Percentiles rank a stretch among this genome's conserved stretches.
Conservation (phyloP, 495 filamentous ascomycete genomes). For the Penicillium flavigenum region DNA sequence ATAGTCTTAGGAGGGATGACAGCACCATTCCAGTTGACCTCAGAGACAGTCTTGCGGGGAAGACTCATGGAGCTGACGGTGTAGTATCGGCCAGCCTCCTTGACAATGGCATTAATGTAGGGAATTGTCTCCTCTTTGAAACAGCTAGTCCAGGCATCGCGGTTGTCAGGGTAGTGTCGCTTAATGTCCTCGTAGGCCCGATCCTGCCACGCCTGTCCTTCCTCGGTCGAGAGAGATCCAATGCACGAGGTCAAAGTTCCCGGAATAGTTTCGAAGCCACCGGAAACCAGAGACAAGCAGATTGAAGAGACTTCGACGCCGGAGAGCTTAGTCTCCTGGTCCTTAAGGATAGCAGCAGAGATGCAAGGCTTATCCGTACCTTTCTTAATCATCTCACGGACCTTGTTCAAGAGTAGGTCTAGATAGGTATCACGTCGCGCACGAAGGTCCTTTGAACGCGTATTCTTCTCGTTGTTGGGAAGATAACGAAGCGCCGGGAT, state of each 20-base stretch:
- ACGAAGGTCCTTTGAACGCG: slow-evolving; percentile 45
- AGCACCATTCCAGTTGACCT: slow-evolving; percentile 55
- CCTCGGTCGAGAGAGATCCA: slow-evolving; percentile 46
- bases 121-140: slow-evolving; percentile 49
- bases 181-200: slow-evolving; percentile 56
- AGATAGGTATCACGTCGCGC: slow-evolving; percentile 48
- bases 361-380: slow-evolving; percentile 56
- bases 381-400: slow-evolving; percentile 47
- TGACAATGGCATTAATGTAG: slow-evolving; percentile 51
- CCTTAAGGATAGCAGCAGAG: slow-evolving; percentile 50
- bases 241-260: slow-evolving; percentile 49
- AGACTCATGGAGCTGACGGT: slow-evolving; percentile 55
- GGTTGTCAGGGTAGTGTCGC: slow-evolving; percentile 43
- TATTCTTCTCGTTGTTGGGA: slow-evolving; percentile 50
- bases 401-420: slow-evolving; percentile 46
- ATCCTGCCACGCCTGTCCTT: slow-evolving; percentile 52
- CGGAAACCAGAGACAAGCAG: slow-evolving; percentile 51
- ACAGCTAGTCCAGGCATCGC: slow-evolving; percentile 49
- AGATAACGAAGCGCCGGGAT: slow-evolving; percentile 47
- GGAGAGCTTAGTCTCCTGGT: slow-evolving; percentile 48
- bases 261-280: slow-evolving; percentile 54
- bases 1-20: slow-evolving; percentile 56
- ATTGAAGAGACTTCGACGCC: slow-evolving; percentile 52
- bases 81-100: slow-evolving; percentile 56
- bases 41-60: slow-evolving; percentile 51